Evolutionary conservation across 2,329 filamentous ascomycete species (phyloP), one percentile per base, ranked within the genome.

Genomic region (Phaeosphaeriaceae sp.): DNA sequence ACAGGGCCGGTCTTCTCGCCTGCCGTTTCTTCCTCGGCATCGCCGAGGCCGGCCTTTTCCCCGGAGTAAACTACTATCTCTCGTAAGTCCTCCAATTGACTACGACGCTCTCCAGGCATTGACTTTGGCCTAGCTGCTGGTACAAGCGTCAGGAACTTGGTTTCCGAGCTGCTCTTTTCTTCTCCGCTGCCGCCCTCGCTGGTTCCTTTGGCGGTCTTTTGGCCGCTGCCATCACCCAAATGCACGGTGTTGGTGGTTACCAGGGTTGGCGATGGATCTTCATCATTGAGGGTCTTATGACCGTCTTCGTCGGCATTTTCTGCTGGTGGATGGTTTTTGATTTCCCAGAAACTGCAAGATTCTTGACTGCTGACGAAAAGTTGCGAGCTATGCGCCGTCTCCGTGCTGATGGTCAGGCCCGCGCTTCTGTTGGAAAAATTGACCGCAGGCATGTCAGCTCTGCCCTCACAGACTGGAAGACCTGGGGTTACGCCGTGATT

Each of bases 401-500:
- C 1, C 79, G 81, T 2, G 86, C 89, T 56, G 85, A 83, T 56
- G 87, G 91, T 63, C 87, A 87, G 1, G 87, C 84, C 0, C 81
- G 84, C 6, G 77, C 86, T 48, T 88, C 92, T 58, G 70, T 75
- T 1, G 68, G 70, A 43, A 56, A 63, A 33, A 66, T 72, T 40
- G 67, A 65, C 42, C 62, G 64, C 33, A 62, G 63, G 45, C 68
- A 71, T 53, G 74, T 78, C 34, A 71, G 79, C 39, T 71, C 71
- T 29, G 77, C 77, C 3, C 69, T 79, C 41, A 68, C 60, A 32
- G 78, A 81, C 58, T 79, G 76, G 77, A 78, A 80, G 65, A 76
- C 79, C 26, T 80, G 72, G 70, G 60, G 68, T 7, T 82, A 81
- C 50, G 75, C 86, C 3, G 74, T 88, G 32, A 83, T 87, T 48